Evolutionary conservation across 2,329 filamentous ascomycete genomes (phyloP).

Genomic region (Fusarium sp.): DNA sequence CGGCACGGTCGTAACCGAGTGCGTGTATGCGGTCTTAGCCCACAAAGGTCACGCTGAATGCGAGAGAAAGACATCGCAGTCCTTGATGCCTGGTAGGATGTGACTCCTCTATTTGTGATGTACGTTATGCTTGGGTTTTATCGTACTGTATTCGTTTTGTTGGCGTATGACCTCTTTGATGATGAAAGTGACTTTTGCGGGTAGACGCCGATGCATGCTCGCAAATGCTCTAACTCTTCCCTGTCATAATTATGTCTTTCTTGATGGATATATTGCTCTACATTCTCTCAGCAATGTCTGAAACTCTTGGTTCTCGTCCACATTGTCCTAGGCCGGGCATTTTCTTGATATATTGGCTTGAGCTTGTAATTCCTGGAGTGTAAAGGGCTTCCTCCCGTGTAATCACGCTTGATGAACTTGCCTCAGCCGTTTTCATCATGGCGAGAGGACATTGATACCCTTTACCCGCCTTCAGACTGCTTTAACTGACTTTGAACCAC

Average conservation of each 20-base stretch:
- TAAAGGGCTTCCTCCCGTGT: not conserved
- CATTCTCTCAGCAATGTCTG: not conserved
- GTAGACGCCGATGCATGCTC: too few relatives aligned
- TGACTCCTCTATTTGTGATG: too few relatives aligned
- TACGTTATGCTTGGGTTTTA: too few relatives aligned
- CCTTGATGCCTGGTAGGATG: too few relatives aligned
- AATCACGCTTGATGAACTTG: fast-evolving
- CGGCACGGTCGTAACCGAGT: too few relatives aligned
- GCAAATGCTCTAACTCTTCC: not conserved
- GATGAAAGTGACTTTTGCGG: too few relatives aligned
- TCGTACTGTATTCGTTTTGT: too few relatives aligned
- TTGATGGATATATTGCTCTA: not conserved
- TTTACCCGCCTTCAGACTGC: not conserved
- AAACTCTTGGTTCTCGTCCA: not conserved
- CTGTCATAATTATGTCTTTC: not conserved
- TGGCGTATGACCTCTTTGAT: too few relatives aligned
- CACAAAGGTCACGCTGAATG: too few relatives aligned
- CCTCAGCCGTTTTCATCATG: not conserved
- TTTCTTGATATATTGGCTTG: not conserved
- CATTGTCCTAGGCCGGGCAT: not conserved
- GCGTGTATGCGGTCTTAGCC: too few relatives aligned
- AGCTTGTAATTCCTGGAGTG: not conserved
- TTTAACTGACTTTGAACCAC: not conserved
- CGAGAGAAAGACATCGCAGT: too few relatives aligned
- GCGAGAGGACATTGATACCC: too few relatives aligned